Conservation (phyloP, 139 green algal species). For the Chlamydomonas schloesseri region DNA sequence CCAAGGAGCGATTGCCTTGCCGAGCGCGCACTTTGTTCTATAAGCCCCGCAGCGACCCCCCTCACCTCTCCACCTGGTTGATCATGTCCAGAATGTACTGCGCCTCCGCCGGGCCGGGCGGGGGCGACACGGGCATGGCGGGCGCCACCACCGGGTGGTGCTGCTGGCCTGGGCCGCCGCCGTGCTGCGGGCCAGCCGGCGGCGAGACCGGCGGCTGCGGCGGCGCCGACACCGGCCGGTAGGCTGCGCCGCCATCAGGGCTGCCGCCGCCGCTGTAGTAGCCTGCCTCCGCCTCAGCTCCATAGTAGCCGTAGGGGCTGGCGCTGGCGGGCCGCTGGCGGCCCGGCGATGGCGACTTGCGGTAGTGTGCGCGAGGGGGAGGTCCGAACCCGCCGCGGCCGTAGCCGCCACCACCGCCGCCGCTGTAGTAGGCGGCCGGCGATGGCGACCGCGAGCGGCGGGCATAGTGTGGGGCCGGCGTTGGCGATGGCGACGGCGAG, state of each 20-base stretch:
- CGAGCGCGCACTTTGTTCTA: too few relatives aligned
- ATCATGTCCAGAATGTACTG: constrained; percentile 27
- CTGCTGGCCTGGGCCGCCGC: too few relatives aligned
- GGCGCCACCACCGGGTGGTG: background rate
- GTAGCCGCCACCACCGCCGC: background rate
- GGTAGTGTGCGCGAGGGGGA: background rate
- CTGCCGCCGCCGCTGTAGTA: background rate
- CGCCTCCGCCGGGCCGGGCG: background rate
- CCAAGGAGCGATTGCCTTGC: too few relatives aligned
- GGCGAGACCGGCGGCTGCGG: constrained; percentile 14
- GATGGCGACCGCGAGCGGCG: constrained; percentile 35
- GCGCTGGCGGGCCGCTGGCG: constrained; percentile 18
- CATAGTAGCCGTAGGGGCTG: background rate
- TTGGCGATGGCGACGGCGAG: background rate
- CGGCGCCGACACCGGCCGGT: background rate
- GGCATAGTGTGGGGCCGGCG: background rate
- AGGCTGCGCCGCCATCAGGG: too few relatives aligned
- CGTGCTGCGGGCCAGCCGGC: background rate
- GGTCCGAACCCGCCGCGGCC: background rate
- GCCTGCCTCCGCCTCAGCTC: background rate
- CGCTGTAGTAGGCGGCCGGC: constrained; percentile 1
- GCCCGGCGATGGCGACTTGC: background rate
- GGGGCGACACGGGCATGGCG: background rate
- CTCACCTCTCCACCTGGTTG: constrained; percentile 31
- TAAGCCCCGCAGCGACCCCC: background rate